Base-by-base conservation (phyloP, 352 stramenopile genomes). In the Phytophthora multivora region DNA sequence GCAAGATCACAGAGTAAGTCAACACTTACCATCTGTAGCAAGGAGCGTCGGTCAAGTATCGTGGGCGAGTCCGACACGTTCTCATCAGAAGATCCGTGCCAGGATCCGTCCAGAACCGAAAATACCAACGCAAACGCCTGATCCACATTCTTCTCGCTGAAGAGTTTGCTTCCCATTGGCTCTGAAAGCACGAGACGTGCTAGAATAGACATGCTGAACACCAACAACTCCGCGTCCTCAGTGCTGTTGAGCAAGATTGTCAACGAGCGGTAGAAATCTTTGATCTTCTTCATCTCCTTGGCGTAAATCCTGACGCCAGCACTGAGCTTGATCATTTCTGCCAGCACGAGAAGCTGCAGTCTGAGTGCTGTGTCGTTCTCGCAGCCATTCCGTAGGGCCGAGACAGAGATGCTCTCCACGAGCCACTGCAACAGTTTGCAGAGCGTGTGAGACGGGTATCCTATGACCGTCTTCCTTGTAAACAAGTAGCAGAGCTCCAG, bases 191-290 rank as follows among this genome's bases (percentile, higher is more conserved):
- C 86, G 11, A 95, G 69, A 12, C 86, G 71, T 5, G 82, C 83
- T 8, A 95, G 67, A 33, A 93, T 90, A 12, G 80, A 67, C 83
- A 93, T 95, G 23, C 72, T 86, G 33, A 83, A 88, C 61, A 95
- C 80, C 4, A 95, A 61, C 16, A 93, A 67, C 59, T 90, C 81
- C 0, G 80, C 53, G 46, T 93, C 83, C 36, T 93, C 83, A 0
- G 86, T 93, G 56, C 77, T 86, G 41, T 92, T 93, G 39, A 95
- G 79, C 61, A 92, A 30, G 18, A 93, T 81, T n/a, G 80, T 91
- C 51, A 95, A 74, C 38, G 80, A 83, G 15, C 86, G 83, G 50
- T 93, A 92, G 23, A 92, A 82, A 33, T 91, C 83, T 59, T 93
- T 95, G 58, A 90, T 74, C 26, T 80, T 81, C 46, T 81, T 87